Percentiles rank a stretch among this genome's conserved stretches.
These are phyloP conservation scores for Cardamine resedifolia DNA, from an alignment of 345 rosid genomes.

Conservation along the genomic window DNA sequence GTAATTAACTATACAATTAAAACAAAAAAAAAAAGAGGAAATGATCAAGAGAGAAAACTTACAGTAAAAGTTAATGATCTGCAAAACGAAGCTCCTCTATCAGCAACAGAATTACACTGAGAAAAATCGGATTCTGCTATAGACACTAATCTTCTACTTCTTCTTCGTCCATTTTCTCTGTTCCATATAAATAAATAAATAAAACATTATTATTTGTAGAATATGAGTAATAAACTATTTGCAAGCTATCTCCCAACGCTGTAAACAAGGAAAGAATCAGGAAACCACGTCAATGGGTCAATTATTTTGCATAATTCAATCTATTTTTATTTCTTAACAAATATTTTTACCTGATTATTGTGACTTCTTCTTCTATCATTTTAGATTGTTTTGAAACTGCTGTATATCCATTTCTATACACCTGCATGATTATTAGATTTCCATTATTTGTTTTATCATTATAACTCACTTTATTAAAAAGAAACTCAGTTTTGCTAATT, in stretches of 20 bases:
- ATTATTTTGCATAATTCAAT: conserved; percentile 18
- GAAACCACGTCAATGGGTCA: conserved; percentile 30
- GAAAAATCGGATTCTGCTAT: conserved; percentile 13
- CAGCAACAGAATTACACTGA: conserved; percentile 50
- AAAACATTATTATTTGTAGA: conserved; percentile 17
- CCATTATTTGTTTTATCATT: not conserved
- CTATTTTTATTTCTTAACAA: not conserved
- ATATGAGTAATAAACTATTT: conserved; percentile 19
- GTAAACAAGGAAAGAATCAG: conserved; percentile 23
- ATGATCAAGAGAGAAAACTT: conserved; percentile 28
- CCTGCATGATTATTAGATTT: conserved; percentile 43
- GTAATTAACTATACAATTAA: conserved; percentile 2
- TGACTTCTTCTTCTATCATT: conserved; percentile 53
- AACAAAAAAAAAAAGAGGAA: not conserved
- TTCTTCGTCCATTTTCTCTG: conserved; percentile 33
- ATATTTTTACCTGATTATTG: conserved; percentile 56
- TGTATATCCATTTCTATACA: conserved; percentile 70
- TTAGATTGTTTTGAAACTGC: conserved; percentile 60
- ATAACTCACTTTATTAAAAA: not conserved
- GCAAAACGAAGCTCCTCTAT: conserved; percentile 55
- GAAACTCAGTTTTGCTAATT: not conserved
- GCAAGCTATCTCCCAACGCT: conserved; percentile 24
- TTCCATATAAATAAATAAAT: conserved; percentile 1
- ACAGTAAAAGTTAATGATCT: conserved; percentile 64
- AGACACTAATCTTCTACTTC: conserved; percentile 31